Percentiles rank a stretch among this genome's conserved stretches.
Evolutionary conservation across 352 stramenopile species (phyloP).

Genomic region (Pythium coloratum): DNA sequence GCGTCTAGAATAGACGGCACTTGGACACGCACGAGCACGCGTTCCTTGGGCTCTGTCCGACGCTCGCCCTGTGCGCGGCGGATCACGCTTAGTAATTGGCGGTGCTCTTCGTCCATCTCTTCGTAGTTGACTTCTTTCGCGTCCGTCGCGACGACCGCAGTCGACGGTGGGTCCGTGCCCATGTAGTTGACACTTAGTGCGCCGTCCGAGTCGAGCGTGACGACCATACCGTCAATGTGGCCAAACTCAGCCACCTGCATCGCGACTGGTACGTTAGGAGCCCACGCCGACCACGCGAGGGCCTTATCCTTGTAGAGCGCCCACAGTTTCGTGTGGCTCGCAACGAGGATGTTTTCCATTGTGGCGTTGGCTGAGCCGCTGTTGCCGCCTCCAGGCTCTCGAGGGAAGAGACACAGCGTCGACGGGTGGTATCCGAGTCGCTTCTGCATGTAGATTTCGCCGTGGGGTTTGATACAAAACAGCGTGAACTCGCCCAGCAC

Average conservation of each 20-base stretch:
- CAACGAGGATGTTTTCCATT: slow-evolving; percentile 79
- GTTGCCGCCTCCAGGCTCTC: slow-evolving; percentile 25
- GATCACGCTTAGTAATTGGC: slow-evolving; percentile 86
- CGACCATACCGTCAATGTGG: slow-evolving; percentile 76
- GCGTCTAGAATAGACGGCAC: slow-evolving; percentile 71
- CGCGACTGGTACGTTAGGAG: slow-evolving; percentile 56
- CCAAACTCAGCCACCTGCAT: slow-evolving; percentile 71
- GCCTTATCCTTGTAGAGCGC: slow-evolving; percentile 77
- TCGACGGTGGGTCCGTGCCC: slow-evolving; percentile 86
- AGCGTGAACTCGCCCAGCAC: slow-evolving; percentile 82
- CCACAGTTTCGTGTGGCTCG: slow-evolving; percentile 73
- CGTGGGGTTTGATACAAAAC: slow-evolving; percentile 74
- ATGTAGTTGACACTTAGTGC: slow-evolving; percentile 85
- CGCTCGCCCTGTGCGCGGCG: slow-evolving; percentile 68
- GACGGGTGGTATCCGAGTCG: slow-evolving; percentile 71
- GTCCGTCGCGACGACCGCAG: slow-evolving; percentile 60
- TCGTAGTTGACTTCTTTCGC: slow-evolving; percentile 90
- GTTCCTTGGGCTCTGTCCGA: slow-evolving; percentile 66
- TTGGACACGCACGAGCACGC: slow-evolving; percentile 73
- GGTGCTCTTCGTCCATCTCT: slow-evolving; percentile 90
- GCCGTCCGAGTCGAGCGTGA: slow-evolving; percentile 75
- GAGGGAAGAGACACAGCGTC: slow-evolving; percentile 56
- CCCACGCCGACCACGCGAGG: slow-evolving; percentile 78
- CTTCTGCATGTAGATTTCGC: slow-evolving; percentile 80
- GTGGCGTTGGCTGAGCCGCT: slow-evolving; percentile 16